These are phyloP conservation scores for Geopyxis carbonaria DNA, from an alignment of 495 filamentous ascomycete genomes.

Conservation along the genomic window DNA sequence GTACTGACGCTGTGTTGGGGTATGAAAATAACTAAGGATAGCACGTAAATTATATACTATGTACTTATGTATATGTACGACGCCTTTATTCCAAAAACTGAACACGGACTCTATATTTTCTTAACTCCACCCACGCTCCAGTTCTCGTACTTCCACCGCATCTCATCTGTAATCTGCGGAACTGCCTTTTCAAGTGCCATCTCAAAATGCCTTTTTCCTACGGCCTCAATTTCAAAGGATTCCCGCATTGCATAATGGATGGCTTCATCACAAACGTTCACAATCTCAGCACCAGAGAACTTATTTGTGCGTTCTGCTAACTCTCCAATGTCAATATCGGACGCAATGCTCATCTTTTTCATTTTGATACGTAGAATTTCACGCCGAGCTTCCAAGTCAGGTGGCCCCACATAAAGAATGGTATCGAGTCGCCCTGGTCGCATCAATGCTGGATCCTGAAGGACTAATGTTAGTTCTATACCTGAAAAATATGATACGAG, in stretches of 20 bases:
- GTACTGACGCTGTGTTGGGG: too few relatives aligned
- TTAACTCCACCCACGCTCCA: slow-evolving; percentile 37
- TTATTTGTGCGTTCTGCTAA: slow-evolving; percentile 61
- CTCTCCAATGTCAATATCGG: slow-evolving; percentile 47
- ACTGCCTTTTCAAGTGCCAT: slow-evolving; percentile 43
- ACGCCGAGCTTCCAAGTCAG: slow-evolving; percentile 53
- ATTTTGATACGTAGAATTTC: slow-evolving; percentile 60
- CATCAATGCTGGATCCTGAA: slow-evolving; percentile 65
- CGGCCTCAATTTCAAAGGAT: slow-evolving; percentile 33
- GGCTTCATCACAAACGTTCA: slow-evolving; percentile 57
- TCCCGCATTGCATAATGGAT: slow-evolving; percentile 42
- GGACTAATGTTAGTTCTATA: neutral
- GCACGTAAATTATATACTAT: too few relatives aligned
- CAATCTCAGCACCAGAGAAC: slow-evolving; percentile 78
- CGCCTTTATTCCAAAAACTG: too few relatives aligned
- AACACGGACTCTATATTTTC: slow-evolving; percentile 23
- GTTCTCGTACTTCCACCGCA: slow-evolving; percentile 47
- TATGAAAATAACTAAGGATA: too few relatives aligned
- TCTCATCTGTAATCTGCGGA: slow-evolving; percentile 48
- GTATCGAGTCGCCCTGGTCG: slow-evolving; percentile 78
- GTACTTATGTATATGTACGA: too few relatives aligned
- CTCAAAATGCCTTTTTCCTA: slow-evolving; percentile 47
- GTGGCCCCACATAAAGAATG: slow-evolving; percentile 78
- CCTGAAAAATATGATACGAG: neutral
- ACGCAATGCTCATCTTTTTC: slow-evolving; percentile 39